Base-by-base conservation (phyloP, 441 rosid genomes). In the Euphorbia corollata region DNA sequence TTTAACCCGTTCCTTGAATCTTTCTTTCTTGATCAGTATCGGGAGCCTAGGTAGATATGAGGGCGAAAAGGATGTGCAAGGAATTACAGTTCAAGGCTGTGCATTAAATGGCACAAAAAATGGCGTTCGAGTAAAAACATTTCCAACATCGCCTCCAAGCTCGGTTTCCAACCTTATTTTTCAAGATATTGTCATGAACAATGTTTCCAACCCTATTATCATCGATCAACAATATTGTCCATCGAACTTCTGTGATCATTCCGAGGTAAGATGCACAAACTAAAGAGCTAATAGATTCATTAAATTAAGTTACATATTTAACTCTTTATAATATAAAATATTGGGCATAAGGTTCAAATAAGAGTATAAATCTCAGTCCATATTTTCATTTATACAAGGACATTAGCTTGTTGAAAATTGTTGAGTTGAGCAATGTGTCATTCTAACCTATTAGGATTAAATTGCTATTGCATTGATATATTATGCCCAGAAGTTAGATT, bases 201-300 rank as follows among this genome's bases (percentile, higher is more conserved):
- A 85, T 64, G 90, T 83, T 56, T 73, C 85, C 0, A 85, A 84
- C 72, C 90, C 88, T 68, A 80, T 87, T 39, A 74, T 85, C 34
- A 76, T 84, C 39, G 82, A 87, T 68, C 87, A 85, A 72, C 76
- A 74, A 4, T 87, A 87, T 38, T 81, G 87, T 30, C 85, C 90
- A 41, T 77, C 82, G 1, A 3, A 54, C 6, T 64, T 51, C 27
- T 83, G 85, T 74, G 23, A 71, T 3, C 69, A 18, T 16, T 58
- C 67, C 8, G n/a, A 77, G 73, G 88, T 79, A 78, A 74, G 54
- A 8, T 20, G 5, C 43, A 41, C 43, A 20, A 1, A 4, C 38
- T 6, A 50, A 50, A 18, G 9, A 45, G 16, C 50, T 45, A 45
- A 45, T 45, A 36, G 41, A 45, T 4, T 45, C 16, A 45, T 12